Base-by-base conservation (phyloP, 1,139 yeast genomes). In the Wickerhamomyces sp. region DNA sequence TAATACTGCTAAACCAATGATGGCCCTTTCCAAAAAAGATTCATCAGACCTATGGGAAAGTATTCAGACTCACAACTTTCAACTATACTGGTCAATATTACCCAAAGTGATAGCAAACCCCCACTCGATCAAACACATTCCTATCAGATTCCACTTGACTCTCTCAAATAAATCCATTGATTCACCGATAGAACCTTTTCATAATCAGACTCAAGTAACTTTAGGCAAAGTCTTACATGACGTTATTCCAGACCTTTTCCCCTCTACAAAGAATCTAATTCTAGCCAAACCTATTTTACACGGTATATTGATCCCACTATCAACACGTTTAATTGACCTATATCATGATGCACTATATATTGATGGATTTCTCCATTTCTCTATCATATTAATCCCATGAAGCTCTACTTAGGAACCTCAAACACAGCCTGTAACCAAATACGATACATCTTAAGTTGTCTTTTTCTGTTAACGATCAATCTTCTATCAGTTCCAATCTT, bases 381-480 rank as follows among this genome's bases (percentile, higher is more conserved):
- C 75, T 26, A 63, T 79, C 15, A 60, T 68, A 4, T 63, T 69
- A 61, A 59, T 61, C 52, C 48, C 56, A 41, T 68, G 58, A 51
- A 29, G 10, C 6, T 29, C 34, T 23, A 38, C 11, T 30, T 47
- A 27, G 70, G 69, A 31, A 67, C 76, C 48, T 71, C 76, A 63
- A 91, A 91, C 36, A 86, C 90, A 4, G 94, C 98, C 66, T 93
- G 99, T 49, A 93, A 70, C 99, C 99, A 93, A 52, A 90, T 89
- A 58, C 99, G 75, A 64, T 89, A 93, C 99, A 93, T 93, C 66
- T 93, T 93, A 56, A 93, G 69, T 62, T 84, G 86, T 60, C 93
- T 84, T 69, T 91, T 91, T 61, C 99, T 76, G 65, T 93, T 93
- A 35, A 94, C 98, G 57, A 93, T 72, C 54, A 93, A 72, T 56